Conservation (phyloP, 306 rosid species). For the Citrullus amarus region DNA sequence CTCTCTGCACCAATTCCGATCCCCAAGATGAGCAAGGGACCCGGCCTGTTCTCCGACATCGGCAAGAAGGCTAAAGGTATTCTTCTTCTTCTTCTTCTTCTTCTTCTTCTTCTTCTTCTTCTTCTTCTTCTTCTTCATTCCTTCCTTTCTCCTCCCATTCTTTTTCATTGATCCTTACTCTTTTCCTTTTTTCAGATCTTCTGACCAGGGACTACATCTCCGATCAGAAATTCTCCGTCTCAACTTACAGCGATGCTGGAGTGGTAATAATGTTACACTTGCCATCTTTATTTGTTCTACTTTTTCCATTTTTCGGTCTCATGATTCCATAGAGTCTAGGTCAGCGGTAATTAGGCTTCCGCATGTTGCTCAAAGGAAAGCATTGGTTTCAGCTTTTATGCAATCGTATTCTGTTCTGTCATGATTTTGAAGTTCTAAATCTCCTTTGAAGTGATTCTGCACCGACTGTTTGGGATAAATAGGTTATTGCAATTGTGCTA, state of each 20-base stretch:
- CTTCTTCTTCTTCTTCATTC: not conserved
- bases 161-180: not conserved
- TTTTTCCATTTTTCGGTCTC: not conserved
- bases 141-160: not conserved
- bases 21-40: conserved; percentile 76
- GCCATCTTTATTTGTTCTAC: not conserved
- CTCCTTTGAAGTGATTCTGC: not conserved
- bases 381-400: not conserved
- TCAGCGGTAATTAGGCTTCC: not conserved
- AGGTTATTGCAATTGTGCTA: too few species aligned
- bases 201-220: conserved; percentile 61
- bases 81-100: not conserved
- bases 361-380: not conserved
- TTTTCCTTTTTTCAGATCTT: conserved; percentile 40
- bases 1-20: conserved; percentile 6
- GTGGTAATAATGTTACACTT: conserved; percentile 33
- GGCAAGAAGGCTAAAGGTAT: conserved; percentile 84
- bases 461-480: not conserved
- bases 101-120: not conserved
- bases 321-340: not conserved
- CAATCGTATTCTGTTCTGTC: not conserved
- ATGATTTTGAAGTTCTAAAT: not conserved
- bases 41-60: conserved; percentile 73
- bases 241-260: conserved; percentile 61
- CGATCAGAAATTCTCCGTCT: conserved; percentile 71